Percentiles rank a stretch among this genome's conserved stretches.
Conservation (phyloP, 1,284 basidiomycete genomes). For the Ceratobasidium sp. region DNA sequence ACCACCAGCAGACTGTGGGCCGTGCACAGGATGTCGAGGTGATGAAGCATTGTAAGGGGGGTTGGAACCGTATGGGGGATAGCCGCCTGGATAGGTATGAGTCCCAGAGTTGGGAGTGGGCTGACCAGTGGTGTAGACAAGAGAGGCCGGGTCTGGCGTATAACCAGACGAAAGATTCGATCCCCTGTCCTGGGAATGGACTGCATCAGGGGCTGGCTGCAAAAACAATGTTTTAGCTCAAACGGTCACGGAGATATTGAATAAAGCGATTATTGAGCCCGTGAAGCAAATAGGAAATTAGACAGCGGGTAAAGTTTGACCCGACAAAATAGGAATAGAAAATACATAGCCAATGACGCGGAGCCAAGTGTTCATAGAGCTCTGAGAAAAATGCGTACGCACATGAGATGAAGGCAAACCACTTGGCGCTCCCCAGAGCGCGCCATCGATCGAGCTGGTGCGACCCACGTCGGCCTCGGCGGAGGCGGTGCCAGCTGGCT, state of each 20-base stretch:
- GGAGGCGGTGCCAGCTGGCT: slow-evolving; percentile 10
- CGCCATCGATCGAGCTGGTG: not conserved
- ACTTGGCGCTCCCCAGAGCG: slow-evolving; percentile 10
- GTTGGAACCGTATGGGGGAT: slow-evolving; percentile 23
- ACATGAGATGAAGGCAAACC: slow-evolving; percentile 17
- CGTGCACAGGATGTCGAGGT: slow-evolving; percentile 10
- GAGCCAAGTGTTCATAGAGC: not conserved
- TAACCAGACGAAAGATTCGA: slow-evolving; percentile 6
- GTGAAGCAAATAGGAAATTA: not conserved
- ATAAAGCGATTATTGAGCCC: not conserved
- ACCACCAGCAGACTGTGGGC: not conserved
- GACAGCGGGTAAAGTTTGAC: slow-evolving; percentile 4
- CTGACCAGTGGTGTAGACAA: slow-evolving; percentile 31
- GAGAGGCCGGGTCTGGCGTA: slow-evolving; percentile 6
- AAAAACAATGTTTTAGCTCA: slow-evolving; percentile 11
- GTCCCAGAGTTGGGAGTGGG: not conserved
- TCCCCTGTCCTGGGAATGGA: not conserved
- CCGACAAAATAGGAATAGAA: slow-evolving; percentile 10
- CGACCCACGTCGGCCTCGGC: slow-evolving; percentile 14
- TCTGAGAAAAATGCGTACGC: not conserved
- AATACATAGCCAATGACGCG: not conserved
- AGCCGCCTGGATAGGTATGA: not conserved
- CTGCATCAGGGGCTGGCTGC: slow-evolving; percentile 14
- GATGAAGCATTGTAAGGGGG: slow-evolving; percentile 16
- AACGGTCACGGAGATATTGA: not conserved